Evolutionary conservation across 441 rosid species (phyloP).

Genomic region (Populus tomentosa): DNA sequence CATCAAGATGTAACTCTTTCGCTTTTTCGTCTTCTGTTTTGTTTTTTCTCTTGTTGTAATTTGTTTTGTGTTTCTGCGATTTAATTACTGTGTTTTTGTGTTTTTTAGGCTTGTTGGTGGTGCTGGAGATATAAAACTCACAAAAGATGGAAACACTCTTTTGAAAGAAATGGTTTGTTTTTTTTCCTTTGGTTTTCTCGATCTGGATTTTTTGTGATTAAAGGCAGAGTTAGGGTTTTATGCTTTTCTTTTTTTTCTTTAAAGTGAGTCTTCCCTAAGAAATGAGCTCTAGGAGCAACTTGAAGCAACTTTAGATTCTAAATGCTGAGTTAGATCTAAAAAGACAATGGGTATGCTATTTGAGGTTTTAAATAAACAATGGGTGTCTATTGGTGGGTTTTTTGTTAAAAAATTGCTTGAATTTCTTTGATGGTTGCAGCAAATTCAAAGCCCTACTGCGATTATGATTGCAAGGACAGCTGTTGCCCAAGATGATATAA

Average conservation of each 20-base stretch:
- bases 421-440: slow-evolving; percentile 41
- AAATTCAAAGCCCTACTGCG: slow-evolving; percentile 97
- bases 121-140: slow-evolving; percentile 92
- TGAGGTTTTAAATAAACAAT: not conserved
- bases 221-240: no score
- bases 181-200: not conserved
- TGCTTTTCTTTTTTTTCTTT: not conserved
- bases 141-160: slow-evolving; percentile 94
- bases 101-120: slow-evolving; percentile 89
- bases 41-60: not conserved
- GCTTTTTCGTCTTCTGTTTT: not conserved
- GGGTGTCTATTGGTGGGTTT: not conserved
- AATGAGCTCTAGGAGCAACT: not conserved
- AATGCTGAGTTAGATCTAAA: not conserved
- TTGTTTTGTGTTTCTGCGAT: not conserved
- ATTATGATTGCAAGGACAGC: slow-evolving; percentile 98
- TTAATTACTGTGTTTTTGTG: not conserved
- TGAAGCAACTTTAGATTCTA: not conserved
- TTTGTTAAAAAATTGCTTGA: not conserved
- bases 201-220: not conserved
- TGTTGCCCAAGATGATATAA: slow-evolving; percentile 93
- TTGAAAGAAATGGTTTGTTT: slow-evolving; percentile 81
- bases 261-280: no score
- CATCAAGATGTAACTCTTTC: slow-evolving; percentile 63
- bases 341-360: no score